Conservation (phyloP, 352 stramenopile species). For the Thraustotheca clavata region DNA sequence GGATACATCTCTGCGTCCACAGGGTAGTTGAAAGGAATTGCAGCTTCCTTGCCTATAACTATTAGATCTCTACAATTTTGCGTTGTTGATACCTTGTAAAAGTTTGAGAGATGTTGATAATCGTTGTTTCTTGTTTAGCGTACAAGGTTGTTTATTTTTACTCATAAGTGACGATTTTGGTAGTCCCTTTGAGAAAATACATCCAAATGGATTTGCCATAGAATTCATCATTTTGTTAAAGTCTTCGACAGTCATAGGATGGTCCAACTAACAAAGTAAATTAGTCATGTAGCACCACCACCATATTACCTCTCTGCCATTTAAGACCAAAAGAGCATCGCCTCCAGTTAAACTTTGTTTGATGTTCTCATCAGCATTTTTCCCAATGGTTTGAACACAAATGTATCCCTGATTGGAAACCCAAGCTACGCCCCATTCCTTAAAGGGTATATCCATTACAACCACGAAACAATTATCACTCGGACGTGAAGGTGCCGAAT, state of each 20-base stretch:
- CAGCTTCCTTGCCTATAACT: conserved; percentile 63
- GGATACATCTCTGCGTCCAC: conserved; percentile 77
- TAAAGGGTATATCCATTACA: conserved; percentile 23
- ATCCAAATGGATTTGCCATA: neutral
- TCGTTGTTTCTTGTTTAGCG: neutral
- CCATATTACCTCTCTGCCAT: conserved; percentile 39
- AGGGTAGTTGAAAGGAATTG: conserved; percentile 70
- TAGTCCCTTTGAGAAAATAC: neutral
- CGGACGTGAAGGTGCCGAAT: neutral
- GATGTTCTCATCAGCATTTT: conserved; percentile 1
- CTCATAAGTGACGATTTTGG: neutral
- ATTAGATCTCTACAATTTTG: conserved; percentile 26
- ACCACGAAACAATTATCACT: conserved; percentile 15
- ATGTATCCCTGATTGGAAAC: conserved; percentile 34
- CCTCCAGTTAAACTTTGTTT: conserved; percentile 24
- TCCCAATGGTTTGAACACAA: conserved; percentile 32
- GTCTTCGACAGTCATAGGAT: conserved; percentile 15
- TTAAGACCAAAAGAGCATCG: conserved; percentile 46
- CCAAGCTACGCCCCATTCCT: conserved; percentile 24
- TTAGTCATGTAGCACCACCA: conserved; percentile 27
- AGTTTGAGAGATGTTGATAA: conserved; percentile 38
- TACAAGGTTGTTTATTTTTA: conserved; percentile 1
- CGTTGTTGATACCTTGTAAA: conserved; percentile 37
- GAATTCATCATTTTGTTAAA: conserved; percentile 1
- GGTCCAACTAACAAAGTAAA: neutral